A percentile compares a stretch with the other conserved stretches of the same genome.
Conservation (phyloP, 148 eudicot species). For the Nepenthes mirabilis region DNA sequence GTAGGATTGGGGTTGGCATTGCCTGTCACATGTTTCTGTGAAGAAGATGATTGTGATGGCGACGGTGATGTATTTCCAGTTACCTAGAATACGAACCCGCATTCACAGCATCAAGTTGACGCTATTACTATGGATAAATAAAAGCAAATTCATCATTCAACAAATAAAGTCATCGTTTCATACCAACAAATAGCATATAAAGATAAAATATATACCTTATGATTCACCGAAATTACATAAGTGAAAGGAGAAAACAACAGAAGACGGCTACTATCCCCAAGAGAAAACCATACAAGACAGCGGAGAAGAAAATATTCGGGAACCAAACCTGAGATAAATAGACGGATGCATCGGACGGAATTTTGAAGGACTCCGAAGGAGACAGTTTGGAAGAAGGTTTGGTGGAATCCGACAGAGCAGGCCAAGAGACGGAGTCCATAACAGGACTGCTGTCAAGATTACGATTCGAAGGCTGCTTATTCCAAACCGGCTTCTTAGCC, state of each 20-base stretch:
- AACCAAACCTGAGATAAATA: background rate
- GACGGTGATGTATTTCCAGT: conserved; percentile 25
- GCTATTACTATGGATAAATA: background rate
- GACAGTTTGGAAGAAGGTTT: background rate
- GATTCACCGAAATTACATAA: too few relatives aligned
- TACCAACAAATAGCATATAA: too few relatives aligned
- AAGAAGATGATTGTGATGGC: conserved; percentile 3
- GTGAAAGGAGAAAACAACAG: background rate
- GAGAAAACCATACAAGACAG: background rate
- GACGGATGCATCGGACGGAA: background rate
- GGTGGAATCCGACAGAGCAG: background rate
- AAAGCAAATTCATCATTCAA: too few relatives aligned
- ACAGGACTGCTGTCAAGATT: background rate
- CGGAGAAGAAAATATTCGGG: too few relatives aligned
- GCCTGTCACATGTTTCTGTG: conserved; percentile 28
- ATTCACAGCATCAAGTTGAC: background rate
- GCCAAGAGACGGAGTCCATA: background rate
- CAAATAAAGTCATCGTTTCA: too few relatives aligned
- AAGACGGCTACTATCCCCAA: background rate
- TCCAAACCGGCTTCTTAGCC: conserved; percentile 1
- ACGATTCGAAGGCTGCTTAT: background rate
- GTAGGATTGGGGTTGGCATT: conserved; percentile 26
- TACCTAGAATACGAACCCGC: conserved; percentile 23
- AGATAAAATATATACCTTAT: too few relatives aligned
- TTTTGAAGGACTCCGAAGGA: background rate